A percentile compares a stretch with the other conserved stretches of the same genome.
Evolutionary conservation across 1,139 yeast species (phyloP).

Genomic region (Saccharomyces pastorianus): DNA sequence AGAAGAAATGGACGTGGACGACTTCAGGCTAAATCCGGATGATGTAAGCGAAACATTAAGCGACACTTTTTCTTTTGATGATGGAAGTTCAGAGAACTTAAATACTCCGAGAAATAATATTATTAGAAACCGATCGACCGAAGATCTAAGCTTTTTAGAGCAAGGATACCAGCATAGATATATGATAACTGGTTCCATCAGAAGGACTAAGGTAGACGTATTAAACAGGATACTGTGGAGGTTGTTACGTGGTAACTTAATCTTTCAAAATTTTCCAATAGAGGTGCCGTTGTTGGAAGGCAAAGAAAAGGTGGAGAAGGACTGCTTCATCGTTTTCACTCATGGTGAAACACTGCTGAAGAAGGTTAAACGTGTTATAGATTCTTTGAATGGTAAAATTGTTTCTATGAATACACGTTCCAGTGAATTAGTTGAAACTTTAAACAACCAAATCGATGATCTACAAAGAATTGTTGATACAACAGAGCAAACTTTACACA

Average conservation of each 20-base stretch:
- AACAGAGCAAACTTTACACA: constrained; percentile 52
- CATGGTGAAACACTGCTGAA: constrained; percentile 57
- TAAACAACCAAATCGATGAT: constrained; percentile 47
- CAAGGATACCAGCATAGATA: constrained; percentile 32
- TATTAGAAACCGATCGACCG: background rate
- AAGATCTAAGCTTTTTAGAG: constrained; percentile 20
- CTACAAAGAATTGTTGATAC: constrained; percentile 48
- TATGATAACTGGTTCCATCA: constrained; percentile 55
- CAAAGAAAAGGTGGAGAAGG: constrained; percentile 42
- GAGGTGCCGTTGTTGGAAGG: constrained; percentile 38
- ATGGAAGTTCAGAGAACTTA: constrained; percentile 12
- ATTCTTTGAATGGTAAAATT: constrained; percentile 56
- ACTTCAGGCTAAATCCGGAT: constrained; percentile 19
- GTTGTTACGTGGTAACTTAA: constrained; percentile 63
- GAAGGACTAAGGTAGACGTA: constrained; percentile 48
- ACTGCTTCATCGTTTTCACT: constrained; percentile 57
- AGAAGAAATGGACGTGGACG: constrained; percentile 18
- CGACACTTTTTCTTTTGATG: constrained; percentile 24
- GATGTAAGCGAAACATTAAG: constrained; percentile 21
- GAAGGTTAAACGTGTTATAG: constrained; percentile 53
- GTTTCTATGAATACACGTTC: constrained; percentile 38
- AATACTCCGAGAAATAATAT: constrained; percentile 12
- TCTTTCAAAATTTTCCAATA: constrained; percentile 55
- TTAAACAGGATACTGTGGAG: constrained; percentile 68
- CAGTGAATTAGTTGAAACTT: constrained; percentile 34